Base-by-base conservation (phyloP, 2,329 filamentous ascomycete species). In the Xylaria polymorpha region DNA sequence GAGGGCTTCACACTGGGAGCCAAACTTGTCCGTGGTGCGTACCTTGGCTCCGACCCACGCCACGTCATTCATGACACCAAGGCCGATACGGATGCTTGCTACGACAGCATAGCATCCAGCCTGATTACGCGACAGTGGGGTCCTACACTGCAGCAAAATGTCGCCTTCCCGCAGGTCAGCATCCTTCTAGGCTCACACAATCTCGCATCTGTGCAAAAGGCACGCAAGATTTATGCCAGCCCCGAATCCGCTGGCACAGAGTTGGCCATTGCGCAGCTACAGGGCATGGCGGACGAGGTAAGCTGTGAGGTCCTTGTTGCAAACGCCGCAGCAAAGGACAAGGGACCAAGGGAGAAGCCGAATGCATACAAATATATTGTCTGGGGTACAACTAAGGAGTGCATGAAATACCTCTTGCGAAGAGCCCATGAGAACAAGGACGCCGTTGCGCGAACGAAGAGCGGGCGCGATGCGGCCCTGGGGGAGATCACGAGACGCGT, bases 231-330 rank as follows among this genome's bases (percentile, higher is more conserved):
- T 32, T 82, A 87, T 66, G 84, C 85, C 73, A 75, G 79, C 63
- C 76, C 81, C 7, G 83, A 80, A 39, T 79, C 81, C 12, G 78
- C 79, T 44, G 78, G 79, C 25, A 80, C 79, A 1, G 83, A 86
- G 51, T 79, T 87, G 1, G 82, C 84, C 0, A 94, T 93, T 79
- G 92, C 92, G 2, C 94, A 98, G 82, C 87, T 98, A 0, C 92
- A 95, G 83, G 94, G 95, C 48, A 98, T 98, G 95, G 95, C 95
- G 1, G 95, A 98, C 74, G 94, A 98, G 78, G 90, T 98, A 61
- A 94, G 91, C 78, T 90, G 88, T 77, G 87, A 89, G 77, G 81
- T 91, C 15, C 77, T 86, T 20, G 73, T 74, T 44, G 72, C 74
- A 14, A 66, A 70, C 10, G 51, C 58, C 61, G 20, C 43, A 9